A percentile compares a stretch with the other conserved stretches of the same genome.
Evolutionary conservation across 2,329 filamentous ascomycete species (phyloP).

Genomic region (Fusarium siculi): DNA sequence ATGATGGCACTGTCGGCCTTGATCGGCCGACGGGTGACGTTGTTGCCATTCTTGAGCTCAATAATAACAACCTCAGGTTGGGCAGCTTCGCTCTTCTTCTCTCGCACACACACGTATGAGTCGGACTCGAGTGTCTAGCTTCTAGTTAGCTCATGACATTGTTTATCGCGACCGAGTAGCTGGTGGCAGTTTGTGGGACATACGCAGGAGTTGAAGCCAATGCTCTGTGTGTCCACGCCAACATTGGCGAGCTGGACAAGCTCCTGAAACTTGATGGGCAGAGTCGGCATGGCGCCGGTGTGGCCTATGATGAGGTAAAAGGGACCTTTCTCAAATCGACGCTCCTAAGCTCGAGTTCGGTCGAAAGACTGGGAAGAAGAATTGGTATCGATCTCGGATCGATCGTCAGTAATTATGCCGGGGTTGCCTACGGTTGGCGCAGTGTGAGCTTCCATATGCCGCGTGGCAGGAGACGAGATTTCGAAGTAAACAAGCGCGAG

Average conservation of each 20-base stretch:
- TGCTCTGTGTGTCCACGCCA: slow-evolving; percentile 61
- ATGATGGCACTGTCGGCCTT: slow-evolving; percentile 99
- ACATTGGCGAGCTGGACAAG: slow-evolving; percentile 74
- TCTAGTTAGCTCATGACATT: slow-evolving; percentile 35
- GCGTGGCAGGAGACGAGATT: slow-evolving; percentile 42
- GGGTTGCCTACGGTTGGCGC: slow-evolving; percentile 39
- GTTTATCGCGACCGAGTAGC: background rate
- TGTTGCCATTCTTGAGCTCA: slow-evolving; percentile 97
- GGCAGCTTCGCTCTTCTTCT: slow-evolving; percentile 86
- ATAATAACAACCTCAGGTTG: slow-evolving; percentile 96
- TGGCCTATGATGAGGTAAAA: slow-evolving; percentile 44
- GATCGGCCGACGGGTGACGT: slow-evolving; percentile 92
- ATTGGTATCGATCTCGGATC: slow-evolving; percentile 41
- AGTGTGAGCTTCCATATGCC: slow-evolving; percentile 54
- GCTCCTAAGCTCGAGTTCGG: slow-evolving; percentile 38
- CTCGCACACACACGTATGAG: slow-evolving; percentile 93
- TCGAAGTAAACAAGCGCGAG: slow-evolving; percentile 32
- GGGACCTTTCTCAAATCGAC: slow-evolving; percentile 39
- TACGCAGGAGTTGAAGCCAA: slow-evolving; percentile 85
- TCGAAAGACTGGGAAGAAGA: slow-evolving; percentile 16
- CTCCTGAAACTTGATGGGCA: slow-evolving; percentile 95
- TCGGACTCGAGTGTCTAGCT: slow-evolving; percentile 95
- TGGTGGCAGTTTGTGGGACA: slow-evolving; percentile 49
- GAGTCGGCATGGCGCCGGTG: slow-evolving; percentile 67
- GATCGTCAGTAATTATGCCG: slow-evolving; percentile 40